Evolutionary conservation across 805 yeast genomes (phyloP).

Genomic region (Saccharomycopsis sp.): DNA sequence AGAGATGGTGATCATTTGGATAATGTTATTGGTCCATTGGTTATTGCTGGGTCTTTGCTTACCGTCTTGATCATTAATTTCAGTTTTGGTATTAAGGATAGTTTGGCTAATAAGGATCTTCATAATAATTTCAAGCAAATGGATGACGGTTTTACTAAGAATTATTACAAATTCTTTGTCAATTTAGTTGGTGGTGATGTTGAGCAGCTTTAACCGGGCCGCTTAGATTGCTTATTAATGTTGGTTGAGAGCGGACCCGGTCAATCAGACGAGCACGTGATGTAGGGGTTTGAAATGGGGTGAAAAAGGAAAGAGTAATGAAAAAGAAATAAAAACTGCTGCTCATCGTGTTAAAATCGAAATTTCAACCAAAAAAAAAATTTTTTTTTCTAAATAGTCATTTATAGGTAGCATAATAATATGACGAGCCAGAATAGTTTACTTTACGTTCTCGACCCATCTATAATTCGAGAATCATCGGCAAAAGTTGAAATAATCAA

Average conservation of each 20-base stretch:
- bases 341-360: too few species aligned
- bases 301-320: too few species aligned
- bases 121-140: background rate
- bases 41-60: conserved; percentile 64
- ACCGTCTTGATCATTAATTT: conserved; percentile 67
- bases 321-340: too few species aligned
- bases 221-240: too few species aligned
- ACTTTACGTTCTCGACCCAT: conserved; percentile 18
- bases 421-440: conserved; percentile 10
- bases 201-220: background rate
- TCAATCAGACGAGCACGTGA: too few species aligned
- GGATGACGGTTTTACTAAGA: conserved; percentile 11
- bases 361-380: too few species aligned
- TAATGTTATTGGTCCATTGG: conserved; percentile 81
- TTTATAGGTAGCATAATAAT: background rate
- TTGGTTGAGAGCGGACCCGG: too few species aligned
- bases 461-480: conserved; percentile 18
- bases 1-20: conserved; percentile 86
- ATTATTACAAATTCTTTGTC: conserved; percentile 9
- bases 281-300: too few species aligned
- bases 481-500: conserved; percentile 20
- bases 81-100: conserved; percentile 48
- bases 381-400: too few species aligned
- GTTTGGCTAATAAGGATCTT: conserved; percentile 11
- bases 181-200: conserved; percentile 9